Conservation (phyloP, 345 rosid species). For the Gossypium thurberi region DNA sequence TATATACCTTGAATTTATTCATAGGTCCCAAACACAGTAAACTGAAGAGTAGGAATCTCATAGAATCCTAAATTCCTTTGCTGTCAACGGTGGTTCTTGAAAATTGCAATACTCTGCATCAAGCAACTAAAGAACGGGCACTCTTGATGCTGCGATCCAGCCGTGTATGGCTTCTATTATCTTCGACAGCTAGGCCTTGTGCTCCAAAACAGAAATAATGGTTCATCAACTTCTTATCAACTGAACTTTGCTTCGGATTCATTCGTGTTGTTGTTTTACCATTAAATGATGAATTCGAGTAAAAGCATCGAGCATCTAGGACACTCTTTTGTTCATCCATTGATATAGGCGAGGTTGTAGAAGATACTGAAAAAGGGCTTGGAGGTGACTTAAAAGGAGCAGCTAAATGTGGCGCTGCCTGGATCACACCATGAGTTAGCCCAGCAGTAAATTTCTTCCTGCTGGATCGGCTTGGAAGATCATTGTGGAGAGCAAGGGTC, state of each 20-base stretch:
- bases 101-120: neutral
- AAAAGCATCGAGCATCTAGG: slow-evolving; percentile 8
- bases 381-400: slow-evolving; percentile 33
- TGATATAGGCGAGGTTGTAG: slow-evolving; percentile 32
- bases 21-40: slow-evolving; percentile 7
- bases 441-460: slow-evolving; percentile 33
- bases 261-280: slow-evolving; percentile 3
- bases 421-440: slow-evolving; percentile 70
- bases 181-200: slow-evolving; percentile 47
- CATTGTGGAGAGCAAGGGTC: slow-evolving; percentile 33
- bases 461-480: slow-evolving; percentile 70
- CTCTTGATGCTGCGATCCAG: slow-evolving; percentile 33
- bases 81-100: neutral
- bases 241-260: slow-evolving; percentile 34
- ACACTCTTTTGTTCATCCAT: slow-evolving; percentile 22
- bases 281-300: slow-evolving; percentile 8
- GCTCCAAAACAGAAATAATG: slow-evolving; percentile 66
- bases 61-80: neutral
- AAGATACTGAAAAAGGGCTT: slow-evolving; percentile 33
- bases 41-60: neutral
- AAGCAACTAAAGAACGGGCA: slow-evolving; percentile 39
- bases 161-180: slow-evolving; percentile 19
- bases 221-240: slow-evolving; percentile 51
- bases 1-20: neutral
- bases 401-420: slow-evolving; percentile 37